phyloP scores from a whole-genome alignment of 163 green algal species.

The Prototheca cutis region DNA sequence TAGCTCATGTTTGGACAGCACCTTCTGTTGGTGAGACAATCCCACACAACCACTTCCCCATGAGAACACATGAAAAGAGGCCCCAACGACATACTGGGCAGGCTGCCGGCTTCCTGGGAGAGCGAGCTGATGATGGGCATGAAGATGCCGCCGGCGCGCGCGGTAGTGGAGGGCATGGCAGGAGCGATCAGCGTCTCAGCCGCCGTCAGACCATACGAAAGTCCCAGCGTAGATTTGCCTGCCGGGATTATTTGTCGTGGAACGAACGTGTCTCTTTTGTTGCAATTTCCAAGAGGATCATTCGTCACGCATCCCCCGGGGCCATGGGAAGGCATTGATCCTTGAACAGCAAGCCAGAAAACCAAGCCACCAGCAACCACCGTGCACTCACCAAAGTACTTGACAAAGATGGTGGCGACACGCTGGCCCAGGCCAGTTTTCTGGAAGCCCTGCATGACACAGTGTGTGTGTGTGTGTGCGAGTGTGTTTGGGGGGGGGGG shows the following conservation, averaged over 20 bases:
- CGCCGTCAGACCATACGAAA: conserved; percentile 74
- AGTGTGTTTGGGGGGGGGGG: neutral
- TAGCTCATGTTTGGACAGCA: too few relatives aligned
- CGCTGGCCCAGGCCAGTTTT: conserved; percentile 86
- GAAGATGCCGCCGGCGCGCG: conserved; percentile 78
- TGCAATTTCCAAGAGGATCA: too few relatives aligned
- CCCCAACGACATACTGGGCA: conserved; percentile 47
- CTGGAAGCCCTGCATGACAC: conserved; percentile 65
- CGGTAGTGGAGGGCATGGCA: conserved; percentile 85
- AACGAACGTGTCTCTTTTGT: too few relatives aligned
- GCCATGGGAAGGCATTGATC: too few relatives aligned
- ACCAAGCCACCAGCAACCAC: too few relatives aligned
- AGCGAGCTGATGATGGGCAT: conserved; percentile 92
- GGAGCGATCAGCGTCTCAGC: conserved; percentile 76
- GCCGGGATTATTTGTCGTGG: too few relatives aligned
- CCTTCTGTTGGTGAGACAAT: too few relatives aligned
- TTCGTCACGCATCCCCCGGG: too few relatives aligned
- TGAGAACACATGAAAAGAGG: too few relatives aligned
- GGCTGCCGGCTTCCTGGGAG: conserved; percentile 39
- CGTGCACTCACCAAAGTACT: conserved; percentile 37
- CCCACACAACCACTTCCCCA: too few relatives aligned
- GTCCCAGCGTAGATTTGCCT: conserved; percentile 72
- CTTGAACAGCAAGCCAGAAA: too few relatives aligned
- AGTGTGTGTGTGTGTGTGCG: neutral
- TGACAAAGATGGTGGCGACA: conserved; percentile 86